A percentile compares a stretch with the other conserved stretches of the same genome.
Evolutionary conservation across 2,329 filamentous ascomycete species (phyloP).

Genomic region (Davidsoniella virescens): DNA sequence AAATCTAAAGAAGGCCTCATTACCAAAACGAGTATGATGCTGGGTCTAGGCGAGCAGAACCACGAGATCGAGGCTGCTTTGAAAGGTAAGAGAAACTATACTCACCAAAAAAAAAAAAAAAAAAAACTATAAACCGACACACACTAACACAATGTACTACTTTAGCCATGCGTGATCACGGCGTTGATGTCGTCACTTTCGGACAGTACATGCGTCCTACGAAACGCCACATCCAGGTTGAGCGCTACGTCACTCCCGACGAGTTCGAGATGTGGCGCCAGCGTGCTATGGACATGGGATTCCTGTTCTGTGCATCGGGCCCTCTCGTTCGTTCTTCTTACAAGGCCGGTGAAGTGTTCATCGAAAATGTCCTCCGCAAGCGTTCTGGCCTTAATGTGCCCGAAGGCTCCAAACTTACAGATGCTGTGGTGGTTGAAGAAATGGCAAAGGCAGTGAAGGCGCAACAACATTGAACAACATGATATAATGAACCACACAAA

Average conservation of each 20-base stretch:
- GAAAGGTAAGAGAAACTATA: slow-evolving; percentile 31
- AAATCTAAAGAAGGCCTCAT: slow-evolving; percentile 55
- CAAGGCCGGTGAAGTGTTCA: slow-evolving; percentile 96
- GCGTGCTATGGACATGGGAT: slow-evolving; percentile 83
- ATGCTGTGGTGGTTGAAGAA: slow-evolving; percentile 25
- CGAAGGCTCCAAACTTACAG: slow-evolving; percentile 21
- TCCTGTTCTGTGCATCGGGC: slow-evolving; percentile 89
- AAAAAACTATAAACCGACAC: background rate
- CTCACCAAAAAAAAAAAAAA: background rate
- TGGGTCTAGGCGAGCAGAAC: slow-evolving; percentile 85
- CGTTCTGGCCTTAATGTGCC: slow-evolving; percentile 25
- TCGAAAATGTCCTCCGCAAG: slow-evolving; percentile 94
- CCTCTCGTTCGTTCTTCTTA: slow-evolving; percentile 89
- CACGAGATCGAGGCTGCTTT: slow-evolving; percentile 68
- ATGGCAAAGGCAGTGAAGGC: slow-evolving; percentile 13
- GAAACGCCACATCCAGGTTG: slow-evolving; percentile 92
- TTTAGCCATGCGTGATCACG: slow-evolving; percentile 57
- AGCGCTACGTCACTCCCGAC: slow-evolving; percentile 84
- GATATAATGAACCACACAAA: too few species aligned
- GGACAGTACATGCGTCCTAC: slow-evolving; percentile 99
- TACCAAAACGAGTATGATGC: slow-evolving; percentile 98
- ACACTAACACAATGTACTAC: background rate
- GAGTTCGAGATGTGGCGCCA: slow-evolving; percentile 85
- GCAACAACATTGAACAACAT: too few species aligned
- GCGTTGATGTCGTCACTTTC: slow-evolving; percentile 92